Percentiles rank a stretch among this genome's conserved stretches.
phyloP scores from a whole-genome alignment of 2,329 filamentous ascomycete genomes.

The Diplodia sapinea region DNA sequence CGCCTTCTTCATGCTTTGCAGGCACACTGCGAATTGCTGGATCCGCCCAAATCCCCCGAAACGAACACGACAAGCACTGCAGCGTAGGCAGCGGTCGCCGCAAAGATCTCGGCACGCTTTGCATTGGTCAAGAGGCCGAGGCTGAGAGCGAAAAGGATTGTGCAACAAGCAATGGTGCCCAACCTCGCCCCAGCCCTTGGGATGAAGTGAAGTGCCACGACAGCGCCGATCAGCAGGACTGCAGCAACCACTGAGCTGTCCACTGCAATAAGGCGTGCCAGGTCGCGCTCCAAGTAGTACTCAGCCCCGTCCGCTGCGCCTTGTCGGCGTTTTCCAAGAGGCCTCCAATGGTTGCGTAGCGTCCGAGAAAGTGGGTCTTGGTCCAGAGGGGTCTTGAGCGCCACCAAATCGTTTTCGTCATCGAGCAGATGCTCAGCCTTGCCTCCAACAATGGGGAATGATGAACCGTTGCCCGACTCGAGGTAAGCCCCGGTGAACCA shows the following conservation, averaged over 20 bases:
- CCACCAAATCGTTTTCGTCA: background rate
- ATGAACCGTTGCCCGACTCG: background rate
- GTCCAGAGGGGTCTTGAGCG: background rate
- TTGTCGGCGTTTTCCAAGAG: too few species aligned
- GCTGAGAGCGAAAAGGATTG: constrained; percentile 37
- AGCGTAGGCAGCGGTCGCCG: constrained; percentile 38
- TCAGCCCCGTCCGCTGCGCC: background rate
- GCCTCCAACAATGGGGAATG: background rate
- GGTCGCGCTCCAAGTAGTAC: background rate
- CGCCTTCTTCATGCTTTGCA: background rate
- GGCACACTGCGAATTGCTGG: background rate
- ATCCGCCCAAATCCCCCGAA: background rate
- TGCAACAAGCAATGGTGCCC: constrained; percentile 24
- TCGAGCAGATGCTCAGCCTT: background rate
- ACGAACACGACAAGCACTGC: constrained; percentile 39
- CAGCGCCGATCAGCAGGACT: background rate
- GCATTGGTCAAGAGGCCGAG: constrained; percentile 36
- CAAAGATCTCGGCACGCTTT: constrained; percentile 38
- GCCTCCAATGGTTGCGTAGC: too few species aligned
- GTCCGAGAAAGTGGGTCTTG: background rate
- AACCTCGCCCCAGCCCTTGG: background rate
- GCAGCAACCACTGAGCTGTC: background rate
- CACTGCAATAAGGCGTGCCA: background rate
- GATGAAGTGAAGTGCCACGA: background rate
- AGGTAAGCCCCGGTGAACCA: background rate